Base-by-base conservation (phyloP, 2,329 filamentous ascomycete species). In the Claviceps sp. region DNA sequence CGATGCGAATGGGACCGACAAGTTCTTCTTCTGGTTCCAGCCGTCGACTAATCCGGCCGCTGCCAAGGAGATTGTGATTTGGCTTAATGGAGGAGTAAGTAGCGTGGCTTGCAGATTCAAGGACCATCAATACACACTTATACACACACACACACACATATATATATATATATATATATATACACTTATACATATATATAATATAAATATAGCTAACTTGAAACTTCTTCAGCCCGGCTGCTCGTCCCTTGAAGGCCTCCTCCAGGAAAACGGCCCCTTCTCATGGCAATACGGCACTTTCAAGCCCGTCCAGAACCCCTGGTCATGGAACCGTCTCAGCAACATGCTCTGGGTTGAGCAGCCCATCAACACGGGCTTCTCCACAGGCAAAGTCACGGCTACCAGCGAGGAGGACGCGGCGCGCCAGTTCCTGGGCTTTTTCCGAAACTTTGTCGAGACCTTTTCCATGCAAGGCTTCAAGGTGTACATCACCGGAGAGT, bases 201-300 rank as follows among this genome's bases (percentile, higher is more conserved):
- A n/a, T n/a, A n/a, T n/a, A n/a, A n/a, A n/a, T n/a, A n/a, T n/a
- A n/a, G 22, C 42, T 44, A 14, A 44, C 34, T 5, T 11, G 1
- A 23, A 13, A 4, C 2, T 4, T 22, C 26, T 2, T 16, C 29
- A 56, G 49, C 76, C 76, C 16, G 76, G 75, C 22, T 80, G 75
- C 58, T 73, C 71, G 37, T 85, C 81, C 1, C 72, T 87, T 8
- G 76, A 81, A 58, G 85, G 83, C 7, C 70, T 90, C 1, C 64
- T 91, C 6, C 84, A 87, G 47, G 86, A 91, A 59, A 90, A 88
- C 58, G 86, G 86, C 0, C 83, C 86, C 0, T 84, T 87, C 59
- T 52, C 76, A 3, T 87, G 83, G 83, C 78, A 85, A 62, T 73
- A 78, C 13, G 87, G 87, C 39, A 90, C 84, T 0, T 78, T 73